Evolutionary conservation across 2,329 filamentous ascomycete species (phyloP).

Genomic region (Penicillium sp.): DNA sequence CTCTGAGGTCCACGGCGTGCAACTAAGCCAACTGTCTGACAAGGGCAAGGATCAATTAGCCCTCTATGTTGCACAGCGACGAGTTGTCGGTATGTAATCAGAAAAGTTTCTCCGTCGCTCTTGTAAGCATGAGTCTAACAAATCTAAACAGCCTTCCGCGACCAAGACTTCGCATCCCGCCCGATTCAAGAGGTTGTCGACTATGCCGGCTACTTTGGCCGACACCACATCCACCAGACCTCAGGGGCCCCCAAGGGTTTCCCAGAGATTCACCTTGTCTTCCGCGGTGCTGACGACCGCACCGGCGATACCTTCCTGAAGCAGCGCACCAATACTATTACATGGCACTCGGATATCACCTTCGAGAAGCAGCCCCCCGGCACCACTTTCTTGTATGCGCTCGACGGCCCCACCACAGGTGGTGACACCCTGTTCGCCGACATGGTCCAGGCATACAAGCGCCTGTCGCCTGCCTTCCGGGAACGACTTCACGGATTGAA

Average conservation of each 20-base stretch:
- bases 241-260: conserved; percentile 71
- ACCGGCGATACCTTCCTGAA: conserved; percentile 63
- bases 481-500: conserved; percentile 76
- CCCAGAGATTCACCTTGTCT: conserved; percentile 76
- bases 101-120: neutral
- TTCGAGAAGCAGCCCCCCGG: conserved; percentile 88
- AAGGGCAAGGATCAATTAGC: conserved; percentile 76
- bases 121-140: neutral
- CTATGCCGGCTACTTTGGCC: conserved; percentile 73
- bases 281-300: conserved; percentile 67
- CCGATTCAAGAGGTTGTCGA: conserved; percentile 69
- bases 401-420: conserved; percentile 77
- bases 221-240: conserved; percentile 78
- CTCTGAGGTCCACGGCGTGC: conserved; percentile 68
- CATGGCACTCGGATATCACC: conserved; percentile 86
- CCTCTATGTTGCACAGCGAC: conserved; percentile 49
- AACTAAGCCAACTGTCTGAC: conserved; percentile 66
- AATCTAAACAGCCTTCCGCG: conserved; percentile 59
- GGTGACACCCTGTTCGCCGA: conserved; percentile 85
- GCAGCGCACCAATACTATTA: conserved; percentile 73
- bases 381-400: conserved; percentile 82
- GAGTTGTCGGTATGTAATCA: conserved; percentile 62
- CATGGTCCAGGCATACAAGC: conserved; percentile 75
- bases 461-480: conserved; percentile 75
- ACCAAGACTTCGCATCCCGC: conserved; percentile 70